These are phyloP conservation scores for Xanthoconium stramineum DNA, from an alignment of 768 basidiomycete genomes.

Conservation along the genomic window DNA sequence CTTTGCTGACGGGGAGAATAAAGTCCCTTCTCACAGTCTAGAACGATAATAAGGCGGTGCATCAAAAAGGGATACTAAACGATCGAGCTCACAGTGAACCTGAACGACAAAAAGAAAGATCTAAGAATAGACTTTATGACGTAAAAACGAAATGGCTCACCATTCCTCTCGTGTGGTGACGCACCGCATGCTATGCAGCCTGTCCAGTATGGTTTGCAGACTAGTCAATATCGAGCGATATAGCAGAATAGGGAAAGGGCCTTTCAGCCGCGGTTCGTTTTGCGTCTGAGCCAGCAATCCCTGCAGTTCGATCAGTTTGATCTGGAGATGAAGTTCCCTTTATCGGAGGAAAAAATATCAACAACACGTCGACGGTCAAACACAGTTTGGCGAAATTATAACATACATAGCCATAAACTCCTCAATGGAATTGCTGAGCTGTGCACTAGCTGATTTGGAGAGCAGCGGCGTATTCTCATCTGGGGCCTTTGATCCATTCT, in stretches of 20 bases:
- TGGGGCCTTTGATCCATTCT: conserved; percentile 2
- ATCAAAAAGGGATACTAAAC: background rate
- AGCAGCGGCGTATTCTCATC: conserved; percentile 33
- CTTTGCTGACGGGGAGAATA: conserved; percentile 84
- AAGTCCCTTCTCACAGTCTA: conserved; percentile 84
- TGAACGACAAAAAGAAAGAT: conserved; percentile 23
- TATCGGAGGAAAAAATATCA: conserved; percentile 3
- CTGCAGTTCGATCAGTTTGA: conserved; percentile 83
- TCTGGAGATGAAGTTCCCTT: conserved; percentile 95
- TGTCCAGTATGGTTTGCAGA: conserved; percentile 82
- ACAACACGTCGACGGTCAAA: background rate
- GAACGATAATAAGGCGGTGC: background rate
- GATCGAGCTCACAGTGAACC: conserved; percentile 63
- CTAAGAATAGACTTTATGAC: conserved; percentile 5
- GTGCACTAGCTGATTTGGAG: conserved; percentile 37
- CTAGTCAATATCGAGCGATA: conserved; percentile 84
- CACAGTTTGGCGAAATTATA: background rate
- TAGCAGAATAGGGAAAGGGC: conserved; percentile 84
- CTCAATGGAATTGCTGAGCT: conserved; percentile 61
- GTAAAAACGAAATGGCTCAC: conserved; percentile 39
- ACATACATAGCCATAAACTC: conserved; percentile 92
- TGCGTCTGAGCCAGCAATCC: conserved; percentile 83
- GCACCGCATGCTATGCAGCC: conserved; percentile 92
- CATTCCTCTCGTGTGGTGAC: conserved; percentile 97
- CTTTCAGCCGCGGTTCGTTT: conserved; percentile 93